Evolutionary conservation across 164 flowering plant genomes (phyloP).

Genomic region (Cinnamomum chago): DNA sequence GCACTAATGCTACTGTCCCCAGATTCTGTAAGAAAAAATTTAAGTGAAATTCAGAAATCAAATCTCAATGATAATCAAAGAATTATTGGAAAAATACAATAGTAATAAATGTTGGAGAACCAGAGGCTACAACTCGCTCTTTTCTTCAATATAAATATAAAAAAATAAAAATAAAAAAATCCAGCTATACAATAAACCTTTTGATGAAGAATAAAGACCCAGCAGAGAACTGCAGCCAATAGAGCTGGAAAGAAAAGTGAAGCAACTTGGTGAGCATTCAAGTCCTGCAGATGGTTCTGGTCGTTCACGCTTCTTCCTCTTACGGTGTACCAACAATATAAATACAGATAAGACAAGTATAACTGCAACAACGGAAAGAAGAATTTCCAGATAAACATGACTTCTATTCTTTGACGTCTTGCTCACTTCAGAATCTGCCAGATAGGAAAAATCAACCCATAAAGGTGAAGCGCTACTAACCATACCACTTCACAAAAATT

Average conservation of each 20-base stretch:
- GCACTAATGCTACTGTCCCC: not conserved
- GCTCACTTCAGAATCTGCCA: slow-evolving; percentile 16
- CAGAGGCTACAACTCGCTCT: not conserved
- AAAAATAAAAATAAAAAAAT: not conserved
- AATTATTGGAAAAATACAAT: not conserved
- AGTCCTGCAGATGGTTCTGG: slow-evolving; percentile 4
- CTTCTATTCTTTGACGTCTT: slow-evolving; percentile 11
- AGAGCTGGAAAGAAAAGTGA: not conserved
- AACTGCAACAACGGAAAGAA: slow-evolving; percentile 9
- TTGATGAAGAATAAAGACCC: not conserved
- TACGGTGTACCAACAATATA: slow-evolving; percentile 14
- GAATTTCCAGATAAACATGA: slow-evolving; percentile 10
- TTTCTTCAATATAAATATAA: not conserved
- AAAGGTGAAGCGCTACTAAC: too few relatives aligned
- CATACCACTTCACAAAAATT: too few relatives aligned
- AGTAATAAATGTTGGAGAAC: not conserved
- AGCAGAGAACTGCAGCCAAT: not conserved
- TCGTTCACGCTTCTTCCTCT: slow-evolving; percentile 10
- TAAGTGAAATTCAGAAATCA: too few relatives aligned
- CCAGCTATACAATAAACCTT: not conserved
- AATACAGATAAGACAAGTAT: slow-evolving; percentile 2
- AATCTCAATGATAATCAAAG: too few relatives aligned
- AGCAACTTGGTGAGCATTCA: slow-evolving; percentile 7
- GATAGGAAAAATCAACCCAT: not conserved
- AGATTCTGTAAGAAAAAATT: slow-evolving; percentile 14